These are phyloP conservation scores for Epipyxis sp. DNA, from an alignment of 108 stramenopile species.

Conservation along the genomic window DNA sequence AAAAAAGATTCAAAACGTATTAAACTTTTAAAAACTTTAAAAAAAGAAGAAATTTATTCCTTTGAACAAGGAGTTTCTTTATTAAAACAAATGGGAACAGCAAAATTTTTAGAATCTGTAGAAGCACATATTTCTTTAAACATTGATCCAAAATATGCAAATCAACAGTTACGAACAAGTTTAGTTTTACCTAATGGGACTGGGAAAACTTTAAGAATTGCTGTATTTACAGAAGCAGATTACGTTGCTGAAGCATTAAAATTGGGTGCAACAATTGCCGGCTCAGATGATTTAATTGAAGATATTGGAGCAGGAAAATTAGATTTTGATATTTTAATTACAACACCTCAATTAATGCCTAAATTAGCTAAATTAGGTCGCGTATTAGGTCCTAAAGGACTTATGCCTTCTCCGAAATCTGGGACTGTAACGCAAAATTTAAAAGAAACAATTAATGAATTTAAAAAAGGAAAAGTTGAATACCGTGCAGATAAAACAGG, in stretches of 20 bases:
- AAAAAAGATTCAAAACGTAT: constrained; percentile 17
- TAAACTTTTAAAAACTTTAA: constrained; percentile 11
- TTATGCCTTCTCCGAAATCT: constrained; percentile 94
- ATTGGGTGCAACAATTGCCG: not conserved
- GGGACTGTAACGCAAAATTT: constrained; percentile 77
- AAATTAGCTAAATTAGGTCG: constrained; percentile 19
- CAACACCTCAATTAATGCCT: constrained; percentile 27
- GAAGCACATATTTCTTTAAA: constrained; percentile 26
- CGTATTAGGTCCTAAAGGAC: constrained; percentile 78
- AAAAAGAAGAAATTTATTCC: constrained; percentile 6
- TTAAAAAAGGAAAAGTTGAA: constrained; percentile 65
- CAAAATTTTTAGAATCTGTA: constrained; percentile 25
- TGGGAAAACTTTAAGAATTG: constrained; percentile 20
- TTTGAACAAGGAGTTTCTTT: constrained; percentile 7
- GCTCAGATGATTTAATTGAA: constrained; percentile 30
- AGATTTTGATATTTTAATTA: constrained; percentile 24
- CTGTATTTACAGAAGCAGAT: constrained; percentile 17
- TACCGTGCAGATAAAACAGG: constrained; percentile 83
- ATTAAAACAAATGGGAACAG: constrained; percentile 12
- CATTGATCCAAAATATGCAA: constrained; percentile 27
- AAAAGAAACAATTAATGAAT: constrained; percentile 53
- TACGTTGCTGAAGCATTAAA: not conserved
- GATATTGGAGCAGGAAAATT: constrained; percentile 15
- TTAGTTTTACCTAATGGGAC: constrained; percentile 28
- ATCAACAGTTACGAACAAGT: constrained; percentile 20